Evolutionary conservation across 768 basidiomycete genomes (phyloP).

Genomic region (Russula earlei): DNA sequence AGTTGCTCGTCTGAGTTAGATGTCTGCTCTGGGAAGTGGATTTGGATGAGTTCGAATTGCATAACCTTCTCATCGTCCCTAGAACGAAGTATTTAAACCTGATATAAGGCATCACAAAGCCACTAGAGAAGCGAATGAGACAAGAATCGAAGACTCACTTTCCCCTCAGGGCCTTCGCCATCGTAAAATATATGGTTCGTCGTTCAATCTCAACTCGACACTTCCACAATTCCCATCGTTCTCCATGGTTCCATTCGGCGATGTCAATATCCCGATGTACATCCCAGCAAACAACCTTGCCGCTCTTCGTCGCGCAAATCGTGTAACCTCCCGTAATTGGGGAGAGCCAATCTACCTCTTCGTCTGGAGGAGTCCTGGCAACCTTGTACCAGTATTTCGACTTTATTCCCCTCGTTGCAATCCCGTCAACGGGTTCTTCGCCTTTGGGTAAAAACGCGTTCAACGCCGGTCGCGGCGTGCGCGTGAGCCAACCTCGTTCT

Average conservation of each 20-base stretch:
- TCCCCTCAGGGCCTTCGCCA: constrained; percentile 34
- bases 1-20: neutral
- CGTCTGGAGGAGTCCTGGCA: constrained; percentile 53
- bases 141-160: constrained; percentile 10
- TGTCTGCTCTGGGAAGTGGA: constrained; percentile 42
- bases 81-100: neutral
- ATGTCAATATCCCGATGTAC: constrained; percentile 50
- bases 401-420: constrained; percentile 19
- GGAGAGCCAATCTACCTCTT: constrained; percentile 69
- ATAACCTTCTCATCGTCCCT: constrained; percentile 47
- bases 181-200: constrained; percentile 61
- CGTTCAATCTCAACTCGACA: constrained; percentile 69
- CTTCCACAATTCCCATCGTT: constrained; percentile 67
- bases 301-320: constrained; percentile 65
- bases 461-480: constrained; percentile 44
- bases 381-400: constrained; percentile 54
- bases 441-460: constrained; percentile 22
- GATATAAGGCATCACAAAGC: no score
- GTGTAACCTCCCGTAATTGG: constrained; percentile 69
- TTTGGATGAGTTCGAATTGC: constrained; percentile 63
- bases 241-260: constrained; percentile 57
- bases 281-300: constrained; percentile 72
- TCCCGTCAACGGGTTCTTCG: neutral
- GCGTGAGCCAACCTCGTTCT: constrained; percentile 52
- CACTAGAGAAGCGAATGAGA: neutral